phyloP scores from a whole-genome alignment of 2,329 filamentous ascomycete species.

The Saccharata proteae region DNA sequence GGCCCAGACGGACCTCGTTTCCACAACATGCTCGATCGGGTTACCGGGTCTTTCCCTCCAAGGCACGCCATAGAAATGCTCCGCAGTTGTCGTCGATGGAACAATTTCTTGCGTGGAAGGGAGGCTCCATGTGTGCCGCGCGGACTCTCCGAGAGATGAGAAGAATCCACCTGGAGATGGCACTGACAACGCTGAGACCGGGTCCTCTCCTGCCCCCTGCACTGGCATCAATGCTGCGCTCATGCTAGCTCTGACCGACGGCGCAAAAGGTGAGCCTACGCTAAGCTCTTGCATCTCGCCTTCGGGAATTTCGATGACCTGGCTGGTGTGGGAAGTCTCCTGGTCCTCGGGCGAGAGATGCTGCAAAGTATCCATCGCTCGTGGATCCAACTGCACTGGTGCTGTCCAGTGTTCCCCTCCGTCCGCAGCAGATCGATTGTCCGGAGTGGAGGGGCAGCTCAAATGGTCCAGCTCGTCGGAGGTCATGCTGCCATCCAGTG shows the following conservation, averaged over 20 bases:
- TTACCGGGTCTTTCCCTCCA: slow-evolving; percentile 38
- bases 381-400: slow-evolving; percentile 54
- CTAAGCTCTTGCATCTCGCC: slow-evolving; percentile 48
- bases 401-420: slow-evolving; percentile 52
- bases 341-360: slow-evolving; percentile 34
- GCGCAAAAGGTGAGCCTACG: background rate
- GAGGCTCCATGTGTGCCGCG: slow-evolving; percentile 72
- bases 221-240: slow-evolving; percentile 14
- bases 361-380: slow-evolving; percentile 68
- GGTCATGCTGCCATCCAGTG: slow-evolving; percentile 75
- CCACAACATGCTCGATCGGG: slow-evolving; percentile 8
- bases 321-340: slow-evolving; percentile 14
- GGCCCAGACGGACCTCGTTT: slow-evolving; percentile 4
- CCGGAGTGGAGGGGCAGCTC: slow-evolving; percentile 75
- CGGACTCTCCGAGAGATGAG: slow-evolving; percentile 63
- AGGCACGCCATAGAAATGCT: slow-evolving; percentile 78
- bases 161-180: slow-evolving; percentile 91
- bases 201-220: slow-evolving; percentile 37
- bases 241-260: no score
- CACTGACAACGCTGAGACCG: slow-evolving; percentile 71
- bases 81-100: slow-evolving; percentile 81
- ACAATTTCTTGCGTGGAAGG: slow-evolving; percentile 28
- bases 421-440: slow-evolving; percentile 41
- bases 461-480: slow-evolving; percentile 77
- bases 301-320: slow-evolving; percentile 32